phyloP scores from a whole-genome alignment of 179 eudicot genomes.

The Amaranthus tricolor region DNA sequence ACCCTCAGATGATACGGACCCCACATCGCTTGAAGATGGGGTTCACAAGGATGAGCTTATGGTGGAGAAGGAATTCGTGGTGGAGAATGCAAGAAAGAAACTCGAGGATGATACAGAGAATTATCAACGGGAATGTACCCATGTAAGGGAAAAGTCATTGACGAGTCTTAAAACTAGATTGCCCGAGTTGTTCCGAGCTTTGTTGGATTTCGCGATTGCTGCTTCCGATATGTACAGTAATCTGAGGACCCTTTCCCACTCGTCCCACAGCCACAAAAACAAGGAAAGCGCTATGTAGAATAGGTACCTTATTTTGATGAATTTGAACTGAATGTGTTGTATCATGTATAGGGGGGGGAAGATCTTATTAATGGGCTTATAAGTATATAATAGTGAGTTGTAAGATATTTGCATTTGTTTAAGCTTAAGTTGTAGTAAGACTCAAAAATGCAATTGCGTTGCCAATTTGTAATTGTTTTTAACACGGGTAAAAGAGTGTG shows the following conservation, averaged over 20 bases:
- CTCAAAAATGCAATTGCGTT: neutral
- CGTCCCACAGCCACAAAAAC: conserved; percentile 31
- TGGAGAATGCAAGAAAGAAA: conserved; percentile 52
- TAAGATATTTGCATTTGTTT: conserved; percentile 22
- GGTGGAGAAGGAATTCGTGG: conserved; percentile 41
- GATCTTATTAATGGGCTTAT: conserved; percentile 6
- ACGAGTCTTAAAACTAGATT: conserved; percentile 54
- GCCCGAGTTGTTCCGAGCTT: conserved; percentile 65
- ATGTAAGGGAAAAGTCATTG: conserved; percentile 75
- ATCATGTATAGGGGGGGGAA: neutral
- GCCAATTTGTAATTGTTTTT: neutral
- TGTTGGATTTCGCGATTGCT: conserved; percentile 54
- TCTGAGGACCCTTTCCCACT: conserved; percentile 36
- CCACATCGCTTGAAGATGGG: conserved; percentile 30
- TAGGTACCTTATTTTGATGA: neutral
- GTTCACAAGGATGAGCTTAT: conserved; percentile 42
- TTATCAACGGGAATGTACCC: conserved; percentile 49
- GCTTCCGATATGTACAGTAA: conserved; percentile 62
- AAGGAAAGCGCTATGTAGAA: conserved; percentile 23
- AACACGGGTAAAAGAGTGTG: neutral
- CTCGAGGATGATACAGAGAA: conserved; percentile 57
- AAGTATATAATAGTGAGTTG: conserved; percentile 20
- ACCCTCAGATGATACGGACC: conserved; percentile 49
- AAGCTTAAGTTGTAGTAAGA: conserved; percentile 12
- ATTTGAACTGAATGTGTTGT: conserved; percentile 1